A percentile compares a stretch with the other conserved stretches of the same genome.
Evolutionary conservation across 2,329 filamentous ascomycete genomes (phyloP).

Genomic region (Rutstroemia sp.): DNA sequence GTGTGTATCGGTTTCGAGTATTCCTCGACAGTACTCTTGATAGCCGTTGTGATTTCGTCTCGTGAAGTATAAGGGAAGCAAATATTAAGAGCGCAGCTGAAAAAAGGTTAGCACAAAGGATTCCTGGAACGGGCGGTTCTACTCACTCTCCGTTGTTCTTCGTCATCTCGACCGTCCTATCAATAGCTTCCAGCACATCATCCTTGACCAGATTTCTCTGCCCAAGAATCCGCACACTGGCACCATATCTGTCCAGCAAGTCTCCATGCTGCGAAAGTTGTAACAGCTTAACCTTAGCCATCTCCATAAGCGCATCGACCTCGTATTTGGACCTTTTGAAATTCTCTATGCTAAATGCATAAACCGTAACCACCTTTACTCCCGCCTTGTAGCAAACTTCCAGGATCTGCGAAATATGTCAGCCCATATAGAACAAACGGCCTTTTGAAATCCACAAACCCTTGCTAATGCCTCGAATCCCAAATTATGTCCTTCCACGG

Average conservation of each 20-base stretch:
- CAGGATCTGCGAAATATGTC: conserved; percentile 54
- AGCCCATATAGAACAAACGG: conserved; percentile 5
- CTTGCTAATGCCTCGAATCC: conserved; percentile 91
- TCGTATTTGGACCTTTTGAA: conserved; percentile 96
- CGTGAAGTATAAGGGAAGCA: conserved; percentile 97
- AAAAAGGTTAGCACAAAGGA: background rate
- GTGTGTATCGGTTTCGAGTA: conserved; percentile 67
- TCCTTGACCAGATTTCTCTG: conserved; percentile 75
- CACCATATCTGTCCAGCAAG: conserved; percentile 86
- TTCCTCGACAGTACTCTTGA: conserved; percentile 79
- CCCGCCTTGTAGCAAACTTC: conserved; percentile 98
- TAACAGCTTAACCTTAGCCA: conserved; percentile 89
- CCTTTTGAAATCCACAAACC: conserved; percentile 39
- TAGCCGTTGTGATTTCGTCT: conserved; percentile 87
- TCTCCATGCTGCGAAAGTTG: conserved; percentile 92
- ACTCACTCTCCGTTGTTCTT: conserved; percentile 72
- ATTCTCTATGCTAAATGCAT: conserved; percentile 98
- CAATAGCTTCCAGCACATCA: conserved; percentile 83
- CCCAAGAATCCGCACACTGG: conserved; percentile 76
- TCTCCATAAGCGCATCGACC: conserved; percentile 93
- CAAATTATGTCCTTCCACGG: conserved; percentile 89
- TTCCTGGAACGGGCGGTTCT: background rate
- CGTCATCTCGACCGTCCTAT: conserved; percentile 79
- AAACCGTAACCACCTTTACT: conserved; percentile 94
- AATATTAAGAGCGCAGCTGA: conserved; percentile 70